These are phyloP conservation scores for Omphalotus guepiniiformis DNA, from an alignment of 768 basidiomycete genomes.

Conservation along the genomic window DNA sequence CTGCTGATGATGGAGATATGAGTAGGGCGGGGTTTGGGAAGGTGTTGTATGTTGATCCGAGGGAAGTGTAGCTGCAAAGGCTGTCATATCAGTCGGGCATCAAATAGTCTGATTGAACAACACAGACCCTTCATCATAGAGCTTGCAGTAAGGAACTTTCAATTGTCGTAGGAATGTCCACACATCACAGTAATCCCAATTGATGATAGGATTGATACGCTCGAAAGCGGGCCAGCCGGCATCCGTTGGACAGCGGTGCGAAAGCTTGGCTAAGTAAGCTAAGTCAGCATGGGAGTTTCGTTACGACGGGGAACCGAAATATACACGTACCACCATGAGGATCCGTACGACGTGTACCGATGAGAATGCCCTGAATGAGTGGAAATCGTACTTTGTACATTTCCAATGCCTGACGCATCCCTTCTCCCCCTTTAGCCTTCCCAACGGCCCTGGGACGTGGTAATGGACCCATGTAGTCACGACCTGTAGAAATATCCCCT, in stretches of 20 bases:
- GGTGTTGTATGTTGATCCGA: constrained; percentile 94
- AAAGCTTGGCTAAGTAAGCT: constrained; percentile 67
- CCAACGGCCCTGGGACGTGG: constrained; percentile 35
- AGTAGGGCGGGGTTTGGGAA: constrained; percentile 87
- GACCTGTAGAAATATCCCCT: constrained; percentile 13
- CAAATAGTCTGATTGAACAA: constrained; percentile 5
- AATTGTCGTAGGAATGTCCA: constrained; percentile 82
- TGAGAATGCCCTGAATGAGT: constrained; percentile 72
- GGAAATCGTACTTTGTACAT: constrained; percentile 66
- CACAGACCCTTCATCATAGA: constrained; percentile 89
- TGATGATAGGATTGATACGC: constrained; percentile 91
- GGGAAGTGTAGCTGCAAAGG: constrained; percentile 81
- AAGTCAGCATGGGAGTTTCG: background rate
- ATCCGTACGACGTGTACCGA: constrained; percentile 87
- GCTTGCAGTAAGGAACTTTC: constrained; percentile 76
- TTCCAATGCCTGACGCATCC: constrained; percentile 77
- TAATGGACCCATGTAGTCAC: constrained; percentile 16
- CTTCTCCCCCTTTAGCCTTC: constrained; percentile 56
- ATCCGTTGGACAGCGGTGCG: constrained; percentile 78
- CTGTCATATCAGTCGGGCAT: background rate
- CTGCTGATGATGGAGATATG: constrained; percentile 17
- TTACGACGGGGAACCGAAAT: constrained; percentile 1
- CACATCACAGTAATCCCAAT: constrained; percentile 89
- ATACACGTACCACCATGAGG: constrained; percentile 82
- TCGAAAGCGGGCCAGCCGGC: constrained; percentile 85